A percentile compares a stretch with the other conserved stretches of the same genome.
Evolutionary conservation across 2,329 filamentous ascomycete genomes (phyloP).

Genomic region (Cladosporium colombiae): DNA sequence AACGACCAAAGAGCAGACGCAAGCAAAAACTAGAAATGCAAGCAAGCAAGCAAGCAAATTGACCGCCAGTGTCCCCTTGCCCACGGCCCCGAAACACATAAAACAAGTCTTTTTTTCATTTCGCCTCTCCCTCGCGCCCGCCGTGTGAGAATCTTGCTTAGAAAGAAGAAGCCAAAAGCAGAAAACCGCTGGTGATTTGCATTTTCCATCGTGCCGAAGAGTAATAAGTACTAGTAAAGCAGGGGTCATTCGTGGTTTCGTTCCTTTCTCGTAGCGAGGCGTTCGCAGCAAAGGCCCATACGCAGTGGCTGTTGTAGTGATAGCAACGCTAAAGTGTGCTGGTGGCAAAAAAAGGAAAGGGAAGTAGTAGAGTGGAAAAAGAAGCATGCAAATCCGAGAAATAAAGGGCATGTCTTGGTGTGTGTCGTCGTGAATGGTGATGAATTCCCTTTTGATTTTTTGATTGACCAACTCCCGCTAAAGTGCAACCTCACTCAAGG

Average conservation of each 20-base stretch:
- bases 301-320: constrained; percentile 14
- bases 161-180: constrained; percentile 18
- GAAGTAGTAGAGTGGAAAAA: constrained; percentile 17
- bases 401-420: constrained; percentile 20
- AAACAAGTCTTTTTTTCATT: constrained; percentile 2
- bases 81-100: background rate
- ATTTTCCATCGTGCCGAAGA: constrained; percentile 13
- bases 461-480: constrained; percentile 42
- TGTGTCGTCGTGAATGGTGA: constrained; percentile 25
- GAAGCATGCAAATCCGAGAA: constrained; percentile 20
- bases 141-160: constrained; percentile 19
- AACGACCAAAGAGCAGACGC: background rate
- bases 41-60: background rate
- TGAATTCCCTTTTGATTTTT: constrained; percentile 23
- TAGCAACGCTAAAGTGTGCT: constrained; percentile 21
- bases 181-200: constrained; percentile 15
- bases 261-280: constrained; percentile 17
- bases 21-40: background rate
- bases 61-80: constrained; percentile 7
- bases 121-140: constrained; percentile 14
- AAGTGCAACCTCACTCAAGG: constrained; percentile 44
- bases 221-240: constrained; percentile 7
- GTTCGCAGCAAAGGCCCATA: constrained; percentile 10
- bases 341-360: constrained; percentile 16
- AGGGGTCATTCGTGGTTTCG: constrained; percentile 17